Base-by-base conservation (phyloP, 2,329 filamentous ascomycete genomes). In the Uncinocarpus reesii region DNA sequence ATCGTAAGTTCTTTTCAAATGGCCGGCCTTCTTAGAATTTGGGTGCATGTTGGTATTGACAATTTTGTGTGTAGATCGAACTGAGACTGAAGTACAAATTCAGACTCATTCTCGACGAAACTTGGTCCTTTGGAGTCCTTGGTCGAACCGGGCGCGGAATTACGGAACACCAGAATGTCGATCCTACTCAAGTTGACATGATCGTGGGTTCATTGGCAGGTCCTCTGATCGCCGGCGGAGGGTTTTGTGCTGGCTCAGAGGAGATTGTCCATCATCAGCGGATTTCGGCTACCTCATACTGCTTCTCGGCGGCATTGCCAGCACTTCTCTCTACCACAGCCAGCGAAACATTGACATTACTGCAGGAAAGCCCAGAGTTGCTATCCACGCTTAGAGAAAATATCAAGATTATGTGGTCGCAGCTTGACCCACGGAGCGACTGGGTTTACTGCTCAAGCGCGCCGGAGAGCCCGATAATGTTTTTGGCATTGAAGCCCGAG, bases 61-160 rank as follows among this genome's bases (percentile, higher is more conserved):
- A 41, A 53, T 24, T 18, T 24, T 49, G 6, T 10, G 15, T 42
- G 3, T 56, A 86, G 83, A 75, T 96, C 54, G 90, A 95, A 64
- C 75, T 98, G 57, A 95, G 95, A 69, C 81, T 89, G 57, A 86
- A 84, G 65, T 95, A 96, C 77, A 98, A 95, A 71, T 98, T 96
- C 73, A 87, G 92, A 59, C 79, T 98, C 49, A 94, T 96, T 56
- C 80, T 98, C 31, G 92, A 98, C 65, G 92, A 98, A 72, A 95
- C 89, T 1, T 94, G 86, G 83, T 95, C 89, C 1, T 98, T 96
- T 63, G 93, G 90, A 52, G 85, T 96, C 15, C 77, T 98, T 4
- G 92, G 92, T 41, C 79, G 88, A 53, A 95, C 87, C 21, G 93
- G 92, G 16, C 83, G 88, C 45, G 92, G 92, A 51, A 75, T 96